Conservation (phyloP, 768 basidiomycete genomes). For the Exidia glandulosa region DNA sequence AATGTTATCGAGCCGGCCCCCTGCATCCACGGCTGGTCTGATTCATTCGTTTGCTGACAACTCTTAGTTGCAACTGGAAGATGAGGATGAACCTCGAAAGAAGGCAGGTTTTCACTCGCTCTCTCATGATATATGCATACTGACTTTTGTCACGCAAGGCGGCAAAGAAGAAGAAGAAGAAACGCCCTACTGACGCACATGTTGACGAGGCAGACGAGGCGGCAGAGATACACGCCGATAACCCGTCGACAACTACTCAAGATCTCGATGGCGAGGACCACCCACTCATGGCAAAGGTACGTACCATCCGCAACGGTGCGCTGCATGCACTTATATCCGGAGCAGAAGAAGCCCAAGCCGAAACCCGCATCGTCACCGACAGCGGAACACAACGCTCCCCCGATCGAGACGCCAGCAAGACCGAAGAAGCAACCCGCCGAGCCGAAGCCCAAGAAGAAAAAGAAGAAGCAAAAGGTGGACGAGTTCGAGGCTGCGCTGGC, state of each 20-base stretch:
- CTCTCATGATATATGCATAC: conserved; percentile 14
- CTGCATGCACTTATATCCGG: not conserved
- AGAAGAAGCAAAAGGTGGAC: conserved; percentile 41
- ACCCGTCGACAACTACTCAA: too few species aligned
- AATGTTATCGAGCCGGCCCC: too few species aligned
- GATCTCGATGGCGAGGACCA: not conserved
- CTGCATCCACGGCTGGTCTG: too few species aligned
- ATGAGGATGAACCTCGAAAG: conserved; percentile 6
- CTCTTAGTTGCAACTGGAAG: too few species aligned
- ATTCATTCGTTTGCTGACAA: too few species aligned
- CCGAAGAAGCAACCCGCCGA: conserved; percentile 19
- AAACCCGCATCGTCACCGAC: not conserved
- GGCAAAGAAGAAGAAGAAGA: conserved; percentile 34
- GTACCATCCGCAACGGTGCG: not conserved
- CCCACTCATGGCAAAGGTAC: not conserved
- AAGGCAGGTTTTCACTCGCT: conserved; percentile 11
- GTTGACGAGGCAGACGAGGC: too few species aligned
- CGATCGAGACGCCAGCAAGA: not conserved
- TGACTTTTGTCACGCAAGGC: conserved; percentile 9
- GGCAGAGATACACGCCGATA: too few species aligned
- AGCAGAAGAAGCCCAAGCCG: not conserved
- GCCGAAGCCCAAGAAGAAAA: conserved; percentile 22
- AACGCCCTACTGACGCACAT: conserved; percentile 3
- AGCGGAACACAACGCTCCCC: conserved; percentile 6
- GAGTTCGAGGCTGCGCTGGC: conserved; percentile 79